Conservation (phyloP, 2,329 filamentous ascomycete species). For the Alternaria hordeiaustralica region DNA sequence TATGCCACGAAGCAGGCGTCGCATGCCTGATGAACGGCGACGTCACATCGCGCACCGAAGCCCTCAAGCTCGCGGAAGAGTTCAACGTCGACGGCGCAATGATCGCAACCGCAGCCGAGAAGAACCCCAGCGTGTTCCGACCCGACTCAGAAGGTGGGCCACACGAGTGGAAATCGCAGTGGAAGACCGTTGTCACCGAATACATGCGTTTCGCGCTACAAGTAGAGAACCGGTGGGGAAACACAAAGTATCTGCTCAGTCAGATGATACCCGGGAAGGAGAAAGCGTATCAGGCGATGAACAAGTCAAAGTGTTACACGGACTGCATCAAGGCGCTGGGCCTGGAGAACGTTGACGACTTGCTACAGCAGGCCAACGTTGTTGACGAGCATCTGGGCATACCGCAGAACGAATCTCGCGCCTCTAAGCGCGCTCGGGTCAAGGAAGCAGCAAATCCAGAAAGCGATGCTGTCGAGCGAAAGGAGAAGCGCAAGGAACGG, state of each 20-base stretch:
- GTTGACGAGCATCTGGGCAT: conserved; percentile 70
- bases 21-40: conserved; percentile 97
- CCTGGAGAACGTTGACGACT: conserved; percentile 67
- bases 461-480: conserved; percentile 19
- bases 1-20: conserved; percentile 85
- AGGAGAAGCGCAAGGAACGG: conserved; percentile 26
- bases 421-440: conserved; percentile 54
- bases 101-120: conserved; percentile 93
- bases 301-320: conserved; percentile 72
- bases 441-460: conserved; percentile 27
- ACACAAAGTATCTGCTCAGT: conserved; percentile 88
- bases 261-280: conserved; percentile 86
- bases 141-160: conserved; percentile 69
- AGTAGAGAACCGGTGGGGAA: conserved; percentile 84
- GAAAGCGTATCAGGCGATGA: conserved; percentile 66
- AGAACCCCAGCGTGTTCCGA: conserved; percentile 88
- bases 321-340: conserved; percentile 71
- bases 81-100: conserved; percentile 93
- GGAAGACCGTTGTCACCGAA: conserved; percentile 77
- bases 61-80: conserved; percentile 72
- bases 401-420: conserved; percentile 58
- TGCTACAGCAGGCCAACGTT: conserved; percentile 68
- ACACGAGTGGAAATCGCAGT: conserved; percentile 62
- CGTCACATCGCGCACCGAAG: conserved; percentile 77
- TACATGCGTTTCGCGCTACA: conserved; percentile 77